phyloP scores from a whole-genome alignment of 257 asterid species.

The Catharanthus roseus region DNA sequence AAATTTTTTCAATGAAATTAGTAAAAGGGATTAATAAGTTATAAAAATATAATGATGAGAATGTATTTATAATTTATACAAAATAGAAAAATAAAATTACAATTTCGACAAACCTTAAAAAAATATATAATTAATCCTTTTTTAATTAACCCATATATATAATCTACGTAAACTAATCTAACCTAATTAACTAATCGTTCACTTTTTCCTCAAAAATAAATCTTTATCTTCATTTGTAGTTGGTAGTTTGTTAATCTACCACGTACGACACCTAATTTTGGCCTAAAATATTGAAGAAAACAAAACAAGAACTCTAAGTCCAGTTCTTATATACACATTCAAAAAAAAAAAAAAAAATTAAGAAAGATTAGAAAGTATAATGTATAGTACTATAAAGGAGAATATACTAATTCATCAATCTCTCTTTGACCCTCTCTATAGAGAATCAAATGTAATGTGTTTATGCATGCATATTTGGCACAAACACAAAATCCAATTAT shows the following conservation, averaged over 20 bases:
- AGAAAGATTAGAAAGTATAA: not conserved
- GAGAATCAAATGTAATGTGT: slow-evolving; percentile 17
- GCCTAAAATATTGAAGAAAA: slow-evolving; percentile 2
- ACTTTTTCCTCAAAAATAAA: too few relatives aligned
- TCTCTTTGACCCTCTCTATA: slow-evolving; percentile 1
- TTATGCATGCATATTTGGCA: slow-evolving; percentile 12
- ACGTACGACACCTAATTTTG: slow-evolving; percentile 18
- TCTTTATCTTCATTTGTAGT: not conserved
- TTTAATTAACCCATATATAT: too few relatives aligned
- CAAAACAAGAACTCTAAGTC: not conserved
- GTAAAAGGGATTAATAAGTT: too few relatives aligned
- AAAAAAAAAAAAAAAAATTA: not conserved
- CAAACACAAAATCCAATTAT: slow-evolving; percentile 17
- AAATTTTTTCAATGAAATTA: too few relatives aligned
- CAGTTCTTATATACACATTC: not conserved
- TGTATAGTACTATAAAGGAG: not conserved
- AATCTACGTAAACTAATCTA: not conserved
- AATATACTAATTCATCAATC: not conserved
- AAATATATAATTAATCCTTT: too few relatives aligned
- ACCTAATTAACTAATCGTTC: not conserved
- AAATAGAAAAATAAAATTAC: too few relatives aligned
- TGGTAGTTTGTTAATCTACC: slow-evolving; percentile 18
- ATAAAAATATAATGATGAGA: too few relatives aligned
- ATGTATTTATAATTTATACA: too few relatives aligned
- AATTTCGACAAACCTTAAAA: too few relatives aligned